Conservation (phyloP, 108 stramenopile species). For the Chaetoceros tenuissimus region DNA sequence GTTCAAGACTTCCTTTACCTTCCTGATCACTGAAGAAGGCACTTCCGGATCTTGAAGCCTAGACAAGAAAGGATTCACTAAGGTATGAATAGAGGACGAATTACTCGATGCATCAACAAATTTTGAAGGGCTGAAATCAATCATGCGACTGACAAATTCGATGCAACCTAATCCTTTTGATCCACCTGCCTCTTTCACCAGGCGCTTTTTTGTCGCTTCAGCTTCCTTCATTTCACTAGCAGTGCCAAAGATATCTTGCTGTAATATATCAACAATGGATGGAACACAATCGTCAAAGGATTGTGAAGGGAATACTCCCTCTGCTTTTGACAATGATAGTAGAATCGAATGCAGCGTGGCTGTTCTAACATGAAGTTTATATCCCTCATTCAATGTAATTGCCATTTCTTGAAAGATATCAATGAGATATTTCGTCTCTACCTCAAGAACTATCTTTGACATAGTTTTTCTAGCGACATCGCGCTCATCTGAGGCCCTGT, state of each 20-base stretch:
- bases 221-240: slow-evolving; percentile 78
- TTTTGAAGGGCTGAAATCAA: slow-evolving; percentile 57
- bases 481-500: slow-evolving; percentile 71
- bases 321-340: slow-evolving; percentile 40
- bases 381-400: slow-evolving; percentile 79
- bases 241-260: slow-evolving; percentile 78
- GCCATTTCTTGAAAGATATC: slow-evolving; percentile 78
- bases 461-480: slow-evolving; percentile 81
- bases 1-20: slow-evolving; percentile 75
- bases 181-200: slow-evolving; percentile 84
- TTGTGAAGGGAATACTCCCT: slow-evolving; percentile 1
- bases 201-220: slow-evolving; percentile 52
- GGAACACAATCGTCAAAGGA: slow-evolving; percentile 61
- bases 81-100: slow-evolving; percentile 51
- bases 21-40: slow-evolving; percentile 37
- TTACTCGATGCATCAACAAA: slow-evolving; percentile 19
- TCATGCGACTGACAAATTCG: slow-evolving; percentile 57
- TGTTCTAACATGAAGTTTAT: slow-evolving; percentile 81
- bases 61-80: slow-evolving; percentile 69
- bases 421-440: slow-evolving; percentile 69
- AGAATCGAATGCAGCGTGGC: slow-evolving; percentile 77
- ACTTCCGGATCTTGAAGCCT: slow-evolving; percentile 47
- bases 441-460: slow-evolving; percentile 62
- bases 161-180: slow-evolving; percentile 71
- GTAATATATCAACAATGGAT: slow-evolving; percentile 76